These are phyloP conservation scores for Calendula officinalis DNA, from an alignment of 129 eudicot species.

Conservation along the genomic window DNA sequence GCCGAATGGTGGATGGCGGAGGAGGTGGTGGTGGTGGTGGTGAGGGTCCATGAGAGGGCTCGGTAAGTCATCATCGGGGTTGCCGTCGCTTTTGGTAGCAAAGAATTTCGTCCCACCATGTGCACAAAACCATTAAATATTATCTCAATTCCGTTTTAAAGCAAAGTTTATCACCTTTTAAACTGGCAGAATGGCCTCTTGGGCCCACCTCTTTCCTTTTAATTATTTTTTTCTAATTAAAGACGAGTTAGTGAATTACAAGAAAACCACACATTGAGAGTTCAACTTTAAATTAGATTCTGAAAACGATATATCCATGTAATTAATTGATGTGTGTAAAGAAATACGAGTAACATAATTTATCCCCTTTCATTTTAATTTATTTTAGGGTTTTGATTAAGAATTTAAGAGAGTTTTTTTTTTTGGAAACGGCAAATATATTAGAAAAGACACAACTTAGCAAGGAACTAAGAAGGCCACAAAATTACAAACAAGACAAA, in stretches of 20 bases:
- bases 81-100: constrained; percentile 38
- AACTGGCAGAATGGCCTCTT: constrained; percentile 38
- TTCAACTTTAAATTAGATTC: too few relatives aligned
- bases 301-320: too few relatives aligned
- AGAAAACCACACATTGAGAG: too few relatives aligned
- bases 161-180: constrained; percentile 29
- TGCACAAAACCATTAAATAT: constrained; percentile 28
- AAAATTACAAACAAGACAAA: too few relatives aligned
- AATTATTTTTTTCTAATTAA: not conserved
- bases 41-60: constrained; percentile 18
- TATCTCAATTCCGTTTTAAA: constrained; percentile 28
- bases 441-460: too few relatives aligned
- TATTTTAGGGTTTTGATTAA: too few relatives aligned
- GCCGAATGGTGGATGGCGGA: constrained; percentile 15
- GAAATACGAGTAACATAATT: too few relatives aligned
- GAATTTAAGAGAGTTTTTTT: too few relatives aligned
- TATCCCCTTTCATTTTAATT: too few relatives aligned
- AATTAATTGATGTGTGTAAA: too few relatives aligned
- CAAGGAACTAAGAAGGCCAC: too few relatives aligned
- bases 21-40: constrained; percentile 13
- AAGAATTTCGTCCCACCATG: constrained; percentile 39
- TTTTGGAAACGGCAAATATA: too few relatives aligned
- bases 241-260: not conserved
- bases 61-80: constrained; percentile 35
- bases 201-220: constrained; percentile 23